These are phyloP conservation scores for Sindora glabra DNA, from an alignment of 306 rosid genomes.

Conservation along the genomic window DNA sequence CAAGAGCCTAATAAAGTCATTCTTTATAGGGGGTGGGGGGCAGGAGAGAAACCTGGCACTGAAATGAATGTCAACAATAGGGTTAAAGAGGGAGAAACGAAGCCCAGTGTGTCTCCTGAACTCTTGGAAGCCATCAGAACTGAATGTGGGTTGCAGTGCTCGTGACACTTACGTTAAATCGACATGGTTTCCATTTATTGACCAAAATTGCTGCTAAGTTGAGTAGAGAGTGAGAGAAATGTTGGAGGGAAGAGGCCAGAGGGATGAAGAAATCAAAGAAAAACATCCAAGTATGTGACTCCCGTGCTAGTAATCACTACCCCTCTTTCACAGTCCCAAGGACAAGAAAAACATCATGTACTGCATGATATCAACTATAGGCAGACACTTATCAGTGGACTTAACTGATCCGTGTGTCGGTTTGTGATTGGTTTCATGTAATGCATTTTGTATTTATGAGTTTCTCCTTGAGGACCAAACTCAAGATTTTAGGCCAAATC, in stretches of 20 bases:
- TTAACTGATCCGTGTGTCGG: too few species aligned
- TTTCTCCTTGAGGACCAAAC: too few species aligned
- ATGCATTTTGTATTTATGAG: too few species aligned
- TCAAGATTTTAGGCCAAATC: too few species aligned
- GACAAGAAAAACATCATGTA: too few species aligned
- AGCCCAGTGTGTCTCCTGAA: slow-evolving; percentile 49
- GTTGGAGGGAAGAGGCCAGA: not conserved
- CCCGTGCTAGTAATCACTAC: not conserved
- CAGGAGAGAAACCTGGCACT: slow-evolving; percentile 25
- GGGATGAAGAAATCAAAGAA: not conserved
- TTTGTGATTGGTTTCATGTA: too few species aligned
- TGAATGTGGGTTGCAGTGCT: slow-evolving; percentile 67
- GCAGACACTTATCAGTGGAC: too few species aligned
- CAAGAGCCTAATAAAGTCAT: slow-evolving; percentile 81
- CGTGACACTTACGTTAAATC: not conserved
- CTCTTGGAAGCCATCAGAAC: slow-evolving; percentile 77
- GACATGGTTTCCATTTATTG: not conserved
- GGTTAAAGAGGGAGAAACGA: slow-evolving; percentile 15
- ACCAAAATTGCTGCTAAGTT: not conserved
- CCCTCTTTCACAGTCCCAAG: too few species aligned
- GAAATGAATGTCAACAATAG: slow-evolving; percentile 3
- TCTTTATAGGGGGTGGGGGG: slow-evolving; percentile 92
- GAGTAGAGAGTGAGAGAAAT: not conserved
- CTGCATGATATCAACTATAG: too few species aligned
- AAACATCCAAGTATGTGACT: not conserved